These are phyloP conservation scores for Chytriomyces sp. DNA, from an alignment of 192 early-diverging fungal species.

Conservation along the genomic window DNA sequence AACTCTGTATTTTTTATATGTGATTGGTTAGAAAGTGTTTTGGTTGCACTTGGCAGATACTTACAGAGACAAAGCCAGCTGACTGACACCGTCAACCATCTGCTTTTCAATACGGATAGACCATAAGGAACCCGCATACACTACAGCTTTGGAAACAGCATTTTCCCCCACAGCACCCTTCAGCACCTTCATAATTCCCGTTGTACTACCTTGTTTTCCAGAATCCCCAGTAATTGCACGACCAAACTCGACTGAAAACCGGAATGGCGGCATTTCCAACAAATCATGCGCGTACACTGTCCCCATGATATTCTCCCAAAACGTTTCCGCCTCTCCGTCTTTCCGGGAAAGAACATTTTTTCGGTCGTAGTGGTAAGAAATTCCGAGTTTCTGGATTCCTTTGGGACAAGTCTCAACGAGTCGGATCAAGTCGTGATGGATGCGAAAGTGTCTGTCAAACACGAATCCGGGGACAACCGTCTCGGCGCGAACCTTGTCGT, in stretches of 20 bases:
- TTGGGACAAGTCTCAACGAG: constrained; percentile 25
- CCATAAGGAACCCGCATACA: constrained; percentile 27
- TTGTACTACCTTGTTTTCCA: not conserved
- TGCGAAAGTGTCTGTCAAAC: constrained; percentile 31
- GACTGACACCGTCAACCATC: constrained; percentile 7
- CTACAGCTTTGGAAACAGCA: constrained; percentile 12
- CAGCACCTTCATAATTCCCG: constrained; percentile 18
- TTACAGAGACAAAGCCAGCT: constrained; percentile 14
- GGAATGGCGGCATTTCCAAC: constrained; percentile 47
- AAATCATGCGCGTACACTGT: constrained; percentile 36
- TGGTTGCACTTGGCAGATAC: not conserved
- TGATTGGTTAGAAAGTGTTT: not conserved
- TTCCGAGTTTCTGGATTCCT: constrained; percentile 30
- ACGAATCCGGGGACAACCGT: constrained; percentile 26
- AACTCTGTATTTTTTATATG: not conserved
- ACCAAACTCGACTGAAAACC: constrained; percentile 52
- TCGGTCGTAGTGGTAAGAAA: constrained; percentile 23
- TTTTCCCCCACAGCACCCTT: constrained; percentile 26
- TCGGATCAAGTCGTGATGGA: constrained; percentile 34
- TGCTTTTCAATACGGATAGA: constrained; percentile 21
- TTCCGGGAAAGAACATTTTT: constrained; percentile 21
- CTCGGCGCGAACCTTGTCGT: constrained; percentile 23
- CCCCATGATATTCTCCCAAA: constrained; percentile 24
- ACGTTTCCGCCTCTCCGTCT: constrained; percentile 11
- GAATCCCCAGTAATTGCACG: not conserved